Evolutionary conservation across 164 flowering plant species (phyloP).

Genomic region (Chimonanthus salicifolius): DNA sequence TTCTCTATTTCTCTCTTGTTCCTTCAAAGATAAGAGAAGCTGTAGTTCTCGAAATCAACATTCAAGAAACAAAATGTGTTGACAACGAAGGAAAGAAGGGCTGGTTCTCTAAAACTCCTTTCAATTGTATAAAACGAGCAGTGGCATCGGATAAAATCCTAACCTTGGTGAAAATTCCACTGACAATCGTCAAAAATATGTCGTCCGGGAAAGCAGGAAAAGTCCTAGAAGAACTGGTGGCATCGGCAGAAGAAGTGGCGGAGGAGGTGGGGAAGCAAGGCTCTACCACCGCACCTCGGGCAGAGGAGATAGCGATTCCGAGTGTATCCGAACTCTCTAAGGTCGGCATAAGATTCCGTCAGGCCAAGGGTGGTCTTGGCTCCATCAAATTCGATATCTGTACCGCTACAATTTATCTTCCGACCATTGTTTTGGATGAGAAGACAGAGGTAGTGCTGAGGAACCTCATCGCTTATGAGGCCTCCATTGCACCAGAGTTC

Average conservation of each 20-base stretch:
- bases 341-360: conserved; percentile 3
- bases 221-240: background rate
- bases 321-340: conserved; percentile 5
- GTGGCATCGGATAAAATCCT: background rate
- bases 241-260: background rate
- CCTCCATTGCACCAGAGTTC: conserved; percentile 11
- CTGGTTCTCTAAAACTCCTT: background rate
- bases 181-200: background rate
- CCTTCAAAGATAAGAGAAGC: background rate
- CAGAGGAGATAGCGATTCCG: conserved; percentile 12
- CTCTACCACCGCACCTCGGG: background rate
- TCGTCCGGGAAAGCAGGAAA: background rate
- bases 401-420: conserved; percentile 8
- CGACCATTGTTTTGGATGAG: conserved; percentile 6
- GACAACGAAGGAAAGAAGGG: background rate
- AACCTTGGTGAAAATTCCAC: background rate
- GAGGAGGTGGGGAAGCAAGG: background rate
- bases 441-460: conserved; percentile 12
- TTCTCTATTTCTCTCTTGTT: conserved; percentile 10
- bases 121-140: background rate
- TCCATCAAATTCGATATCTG: conserved; percentile 8
- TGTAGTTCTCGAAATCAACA: background rate
- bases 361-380: conserved; percentile 6
- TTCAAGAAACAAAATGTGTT: background rate
- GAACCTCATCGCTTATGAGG: conserved; percentile 23